Conservation (phyloP, 2,329 filamentous ascomycete species). For the Aureobasidium zeae region DNA sequence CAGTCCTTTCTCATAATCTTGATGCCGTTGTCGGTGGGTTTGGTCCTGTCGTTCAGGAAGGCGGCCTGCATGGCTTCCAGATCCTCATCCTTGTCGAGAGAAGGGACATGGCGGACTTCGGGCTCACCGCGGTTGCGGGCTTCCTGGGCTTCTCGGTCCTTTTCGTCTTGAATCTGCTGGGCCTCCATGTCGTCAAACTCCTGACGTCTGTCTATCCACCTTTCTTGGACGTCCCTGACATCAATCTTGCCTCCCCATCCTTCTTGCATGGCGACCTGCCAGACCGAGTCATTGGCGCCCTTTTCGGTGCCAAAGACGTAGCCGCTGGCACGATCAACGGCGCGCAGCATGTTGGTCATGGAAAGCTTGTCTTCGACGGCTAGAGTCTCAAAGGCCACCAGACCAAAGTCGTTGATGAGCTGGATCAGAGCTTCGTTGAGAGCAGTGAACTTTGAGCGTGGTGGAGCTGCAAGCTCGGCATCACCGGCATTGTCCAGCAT, state of each 20-base stretch:
- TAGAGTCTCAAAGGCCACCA: slow-evolving; percentile 86
- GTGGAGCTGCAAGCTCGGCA: slow-evolving; percentile 20
- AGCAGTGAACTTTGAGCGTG: slow-evolving; percentile 61
- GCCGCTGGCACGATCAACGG: slow-evolving; percentile 84
- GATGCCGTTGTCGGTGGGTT: slow-evolving; percentile 50
- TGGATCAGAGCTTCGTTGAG: slow-evolving; percentile 81
- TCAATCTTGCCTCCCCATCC: slow-evolving; percentile 59
- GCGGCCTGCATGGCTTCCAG: slow-evolving; percentile 32
- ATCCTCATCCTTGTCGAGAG: slow-evolving; percentile 28
- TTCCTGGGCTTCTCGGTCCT: slow-evolving; percentile 30
- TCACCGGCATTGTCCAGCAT: slow-evolving; percentile 38
- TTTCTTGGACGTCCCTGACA: slow-evolving; percentile 82
- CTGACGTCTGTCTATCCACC: slow-evolving; percentile 87
- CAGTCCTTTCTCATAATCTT: slow-evolving; percentile 56
- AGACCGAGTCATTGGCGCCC: slow-evolving; percentile 91
- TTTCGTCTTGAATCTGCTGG: slow-evolving; percentile 62
- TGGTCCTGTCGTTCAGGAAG: slow-evolving; percentile 24
- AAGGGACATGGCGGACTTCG: slow-evolving; percentile 9
- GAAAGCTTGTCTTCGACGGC: slow-evolving; percentile 95
- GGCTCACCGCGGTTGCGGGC: slow-evolving; percentile 20
- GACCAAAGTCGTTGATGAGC: slow-evolving; percentile 78
- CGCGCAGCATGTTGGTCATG: slow-evolving; percentile 84
- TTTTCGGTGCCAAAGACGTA: slow-evolving; percentile 76
- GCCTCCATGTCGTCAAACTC: slow-evolving; percentile 75
- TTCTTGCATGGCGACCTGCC: slow-evolving; percentile 86